phyloP scores from a whole-genome alignment of 345 rosid species.

The Excoecaria agallocha region DNA sequence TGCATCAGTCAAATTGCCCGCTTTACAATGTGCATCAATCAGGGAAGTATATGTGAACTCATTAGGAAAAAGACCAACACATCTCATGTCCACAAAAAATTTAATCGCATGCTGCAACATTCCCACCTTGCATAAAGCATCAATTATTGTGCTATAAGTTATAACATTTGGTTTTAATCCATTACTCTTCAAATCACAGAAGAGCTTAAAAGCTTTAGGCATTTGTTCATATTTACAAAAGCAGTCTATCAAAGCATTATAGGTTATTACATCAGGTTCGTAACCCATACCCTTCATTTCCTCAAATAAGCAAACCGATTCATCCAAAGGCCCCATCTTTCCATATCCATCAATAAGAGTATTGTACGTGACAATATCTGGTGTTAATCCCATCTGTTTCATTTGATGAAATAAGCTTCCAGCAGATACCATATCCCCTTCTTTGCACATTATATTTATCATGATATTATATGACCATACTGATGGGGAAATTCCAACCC shows the following conservation, averaged over 20 bases:
- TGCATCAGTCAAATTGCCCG: conserved; percentile 38
- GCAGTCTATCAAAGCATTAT: conserved; percentile 59
- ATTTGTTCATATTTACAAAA: conserved; percentile 48
- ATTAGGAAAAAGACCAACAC: conserved; percentile 58
- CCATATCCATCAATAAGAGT: conserved; percentile 69
- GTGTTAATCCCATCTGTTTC: conserved; percentile 50
- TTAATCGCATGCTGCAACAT: conserved; percentile 63
- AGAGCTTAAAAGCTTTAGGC: conserved; percentile 47
- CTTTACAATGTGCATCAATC: conserved; percentile 64
- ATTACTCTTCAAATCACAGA: conserved; percentile 47
- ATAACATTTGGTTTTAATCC: conserved; percentile 58
- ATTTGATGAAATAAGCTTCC: conserved; percentile 49
- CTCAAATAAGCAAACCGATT: conserved; percentile 38
- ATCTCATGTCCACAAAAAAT: conserved; percentile 64
- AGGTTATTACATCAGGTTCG: conserved; percentile 60
- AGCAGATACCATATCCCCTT: conserved; percentile 51
- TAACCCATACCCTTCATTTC: conserved; percentile 55
- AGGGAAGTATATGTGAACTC: conserved; percentile 68
- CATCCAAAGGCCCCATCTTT: conserved; percentile 52
- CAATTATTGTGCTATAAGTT: conserved; percentile 66
- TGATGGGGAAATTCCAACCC: conserved; percentile 46
- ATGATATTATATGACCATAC: conserved; percentile 64
- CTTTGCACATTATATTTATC: conserved; percentile 67
- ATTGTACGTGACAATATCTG: conserved; percentile 71
- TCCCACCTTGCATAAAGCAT: conserved; percentile 65